Evolutionary conservation across 2,329 filamentous ascomycete species (phyloP).

Genomic region (Penicillium sp.): DNA sequence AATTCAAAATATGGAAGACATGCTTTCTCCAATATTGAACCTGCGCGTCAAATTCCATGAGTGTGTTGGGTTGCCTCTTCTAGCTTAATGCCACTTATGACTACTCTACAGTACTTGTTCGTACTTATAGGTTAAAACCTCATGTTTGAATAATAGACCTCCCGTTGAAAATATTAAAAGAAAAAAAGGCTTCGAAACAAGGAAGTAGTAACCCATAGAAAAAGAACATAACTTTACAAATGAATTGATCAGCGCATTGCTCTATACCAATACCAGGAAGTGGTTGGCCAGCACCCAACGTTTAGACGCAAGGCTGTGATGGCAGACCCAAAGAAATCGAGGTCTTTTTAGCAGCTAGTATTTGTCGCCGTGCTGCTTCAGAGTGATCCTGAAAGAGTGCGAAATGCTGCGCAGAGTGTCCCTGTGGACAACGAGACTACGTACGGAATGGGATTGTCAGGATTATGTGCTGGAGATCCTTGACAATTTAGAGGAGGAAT

Average conservation of each 20-base stretch:
- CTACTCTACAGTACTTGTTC: neutral
- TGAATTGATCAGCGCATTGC: neutral
- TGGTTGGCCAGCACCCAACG: too few species aligned
- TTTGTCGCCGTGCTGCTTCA: too few species aligned
- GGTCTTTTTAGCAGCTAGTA: too few species aligned
- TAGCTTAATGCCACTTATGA: neutral
- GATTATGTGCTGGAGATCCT: too few species aligned
- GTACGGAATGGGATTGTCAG: too few species aligned
- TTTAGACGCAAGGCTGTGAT: too few species aligned
- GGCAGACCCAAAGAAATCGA: too few species aligned
- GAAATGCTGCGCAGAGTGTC: too few species aligned
- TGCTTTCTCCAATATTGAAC: neutral
- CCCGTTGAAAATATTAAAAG: neutral
- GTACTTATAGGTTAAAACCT: neutral
- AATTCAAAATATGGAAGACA: neutral
- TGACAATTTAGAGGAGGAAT: too few species aligned
- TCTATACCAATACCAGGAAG: neutral
- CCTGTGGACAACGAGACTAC: too few species aligned
- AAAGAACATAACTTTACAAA: too few species aligned
- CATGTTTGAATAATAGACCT: neutral
- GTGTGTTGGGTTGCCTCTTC: neutral
- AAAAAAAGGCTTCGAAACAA: neutral
- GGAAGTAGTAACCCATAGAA: neutral
- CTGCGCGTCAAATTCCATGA: neutral
- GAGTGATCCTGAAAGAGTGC: too few species aligned